Conservation (phyloP, 1,284 basidiomycete species). For the Apiotrichum gamsii region DNA sequence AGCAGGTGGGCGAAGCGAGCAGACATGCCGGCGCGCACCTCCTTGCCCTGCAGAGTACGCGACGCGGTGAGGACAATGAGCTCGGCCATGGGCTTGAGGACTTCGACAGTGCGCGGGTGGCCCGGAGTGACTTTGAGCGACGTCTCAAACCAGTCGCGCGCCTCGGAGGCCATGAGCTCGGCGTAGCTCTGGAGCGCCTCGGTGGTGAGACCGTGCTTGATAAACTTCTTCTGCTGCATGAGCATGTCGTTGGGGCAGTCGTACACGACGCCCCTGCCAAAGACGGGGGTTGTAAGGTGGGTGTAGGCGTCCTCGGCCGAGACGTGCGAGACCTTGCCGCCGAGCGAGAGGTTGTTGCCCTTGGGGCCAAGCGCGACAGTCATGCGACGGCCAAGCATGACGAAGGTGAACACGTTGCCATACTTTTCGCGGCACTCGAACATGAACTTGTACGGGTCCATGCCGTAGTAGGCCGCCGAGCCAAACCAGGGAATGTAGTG, state of each 20-base stretch:
- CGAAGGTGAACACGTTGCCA: slow-evolving; percentile 84
- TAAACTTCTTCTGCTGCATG: slow-evolving; percentile 99
- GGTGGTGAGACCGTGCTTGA: slow-evolving; percentile 85
- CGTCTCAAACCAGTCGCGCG: slow-evolving; percentile 61
- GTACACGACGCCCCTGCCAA: slow-evolving; percentile 96
- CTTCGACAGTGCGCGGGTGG: slow-evolving; percentile 45
- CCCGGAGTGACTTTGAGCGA: slow-evolving; percentile 28
- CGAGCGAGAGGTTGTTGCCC: slow-evolving; percentile 91
- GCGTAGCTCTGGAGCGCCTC: slow-evolving; percentile 91
- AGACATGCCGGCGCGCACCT: slow-evolving; percentile 73
- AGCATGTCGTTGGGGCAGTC: slow-evolving; percentile 93
- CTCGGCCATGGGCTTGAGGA: slow-evolving; percentile 77
- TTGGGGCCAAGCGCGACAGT: slow-evolving; percentile 88
- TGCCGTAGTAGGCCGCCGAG: slow-evolving; percentile 67
- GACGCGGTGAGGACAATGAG: slow-evolving; percentile 93
- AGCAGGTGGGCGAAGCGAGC: slow-evolving; percentile 81
- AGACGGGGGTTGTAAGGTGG: slow-evolving; percentile 85
- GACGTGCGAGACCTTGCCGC: slow-evolving; percentile 85
- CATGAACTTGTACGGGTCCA: slow-evolving; percentile 73
- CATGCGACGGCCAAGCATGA: slow-evolving; percentile 79
- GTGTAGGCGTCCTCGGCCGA: slow-evolving; percentile 97
- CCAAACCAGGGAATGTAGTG: slow-evolving; percentile 71
- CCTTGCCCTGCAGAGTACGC: slow-evolving; percentile 84
- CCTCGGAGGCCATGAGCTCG: slow-evolving; percentile 81
- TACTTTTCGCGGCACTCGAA: slow-evolving; percentile 70